Evolutionary conservation across 2,329 filamentous ascomycete species (phyloP), one percentile per base, ranked within the genome.

Genomic region (Pseudogymnoascus sp.): DNA sequence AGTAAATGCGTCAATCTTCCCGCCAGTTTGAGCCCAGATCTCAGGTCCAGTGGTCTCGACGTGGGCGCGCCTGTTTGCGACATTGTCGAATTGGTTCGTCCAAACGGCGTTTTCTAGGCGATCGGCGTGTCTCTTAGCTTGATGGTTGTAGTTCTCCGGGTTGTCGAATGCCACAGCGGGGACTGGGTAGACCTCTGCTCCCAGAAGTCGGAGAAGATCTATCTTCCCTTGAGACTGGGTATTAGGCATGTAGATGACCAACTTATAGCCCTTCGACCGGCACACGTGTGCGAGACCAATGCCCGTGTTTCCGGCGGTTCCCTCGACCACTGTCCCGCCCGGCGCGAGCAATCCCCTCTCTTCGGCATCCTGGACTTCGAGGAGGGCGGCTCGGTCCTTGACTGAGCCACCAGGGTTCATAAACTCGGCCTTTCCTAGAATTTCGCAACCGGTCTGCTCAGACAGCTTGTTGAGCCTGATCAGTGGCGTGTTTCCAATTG

Each of bases 241-340:
- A 81, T 99, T 90, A 71, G 95, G 95, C 95, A 99, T 97, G 85
- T 97, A 99, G 74, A 99, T 99, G 73, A 97, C 93, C 60, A 96
- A 87, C 74, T 89, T 89, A 83, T 99, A 97, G 41, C 93, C 95
- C 71, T 88, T 89, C 38, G 88, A 90, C 65, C 93, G 86, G 79
- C 95, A 97, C 63, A 99, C 95, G 78, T 97, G 95, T 18, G 95
- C 95, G 45, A 99, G 88, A 1, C 95, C 95, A 75, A 99, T 99
- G 67, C 95, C 95, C 31, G 95, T 99, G 81, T 97, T 99, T 61
- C 95, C 95, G 0, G 95, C 95, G 4, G 95, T 99, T 65, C 95
- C 95, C 78, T 99, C 95, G 63, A 99, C 89, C 11, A 99, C 93
- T 18, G 95, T 97, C 65, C 95, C 95, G 61, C 93, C 93, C 0